phyloP scores from a whole-genome alignment of 75 land plant genomes.

The Selaginella tamariscina region DNA sequence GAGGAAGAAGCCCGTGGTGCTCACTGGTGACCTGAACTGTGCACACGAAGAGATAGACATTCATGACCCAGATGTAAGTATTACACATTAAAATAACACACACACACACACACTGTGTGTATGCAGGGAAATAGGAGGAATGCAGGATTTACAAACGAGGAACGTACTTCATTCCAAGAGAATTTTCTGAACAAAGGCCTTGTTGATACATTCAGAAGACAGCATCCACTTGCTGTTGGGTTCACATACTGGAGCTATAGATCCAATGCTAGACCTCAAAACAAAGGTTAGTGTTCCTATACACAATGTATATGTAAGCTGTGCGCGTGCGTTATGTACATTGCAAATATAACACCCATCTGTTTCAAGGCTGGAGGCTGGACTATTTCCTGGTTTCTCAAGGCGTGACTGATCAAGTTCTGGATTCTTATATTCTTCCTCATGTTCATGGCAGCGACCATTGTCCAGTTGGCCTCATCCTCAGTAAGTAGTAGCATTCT shows the following conservation, averaged over 20 bases:
- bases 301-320: too few relatives aligned
- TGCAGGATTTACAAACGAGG: slow-evolving; percentile 82
- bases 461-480: slow-evolving; percentile 81
- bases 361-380: slow-evolving; percentile 72
- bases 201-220: slow-evolving; percentile 69
- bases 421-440: slow-evolving; percentile 77
- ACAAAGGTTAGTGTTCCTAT: slow-evolving; percentile 52
- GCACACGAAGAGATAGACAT: slow-evolving; percentile 94
- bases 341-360: neutral
- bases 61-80: slow-evolving; percentile 77
- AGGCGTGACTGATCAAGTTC: slow-evolving; percentile 37
- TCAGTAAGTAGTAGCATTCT: too few relatives aligned
- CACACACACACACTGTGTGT: neutral
- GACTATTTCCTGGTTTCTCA: slow-evolving; percentile 88
- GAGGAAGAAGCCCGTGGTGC: slow-evolving; percentile 74
- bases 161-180: slow-evolving; percentile 54
- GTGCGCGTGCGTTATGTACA: too few relatives aligned
- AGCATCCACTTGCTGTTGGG: slow-evolving; percentile 57
- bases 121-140: slow-evolving; percentile 70
- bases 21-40: slow-evolving; percentile 93
- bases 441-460: slow-evolving; percentile 85
- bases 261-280: slow-evolving; percentile 54
- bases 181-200: slow-evolving; percentile 57
- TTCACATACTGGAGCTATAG: slow-evolving; percentile 90
- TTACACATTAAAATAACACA: neutral